phyloP scores from a whole-genome alignment of 768 basidiomycete species.

The Auriscalpium vulgare region DNA sequence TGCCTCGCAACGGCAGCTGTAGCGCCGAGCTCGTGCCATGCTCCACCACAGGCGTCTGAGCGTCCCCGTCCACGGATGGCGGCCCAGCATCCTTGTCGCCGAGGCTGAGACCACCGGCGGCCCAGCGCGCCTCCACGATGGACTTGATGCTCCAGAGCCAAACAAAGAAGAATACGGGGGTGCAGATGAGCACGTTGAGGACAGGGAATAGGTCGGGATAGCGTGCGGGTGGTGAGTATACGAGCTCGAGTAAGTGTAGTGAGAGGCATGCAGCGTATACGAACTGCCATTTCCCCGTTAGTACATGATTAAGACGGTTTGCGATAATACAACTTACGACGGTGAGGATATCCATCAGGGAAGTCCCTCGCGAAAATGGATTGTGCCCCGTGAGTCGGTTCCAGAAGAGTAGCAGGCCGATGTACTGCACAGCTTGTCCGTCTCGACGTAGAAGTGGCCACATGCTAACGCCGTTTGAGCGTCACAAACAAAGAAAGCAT shows the following conservation, averaged over 20 bases:
- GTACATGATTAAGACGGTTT: background rate
- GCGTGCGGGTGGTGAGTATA: slow-evolving; percentile 56
- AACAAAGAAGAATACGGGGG: slow-evolving; percentile 69
- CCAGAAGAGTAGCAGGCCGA: slow-evolving; percentile 65
- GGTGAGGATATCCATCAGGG: slow-evolving; percentile 47
- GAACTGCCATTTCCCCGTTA: slow-evolving; percentile 25
- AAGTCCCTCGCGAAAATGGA: slow-evolving; percentile 43
- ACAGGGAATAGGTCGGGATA: slow-evolving; percentile 85
- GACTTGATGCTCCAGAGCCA: slow-evolving; percentile 90
- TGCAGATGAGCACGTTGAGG: slow-evolving; percentile 75
- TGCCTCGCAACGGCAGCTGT: too few species aligned
- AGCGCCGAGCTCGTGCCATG: too few species aligned
- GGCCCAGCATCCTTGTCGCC: background rate
- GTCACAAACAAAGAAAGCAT: background rate
- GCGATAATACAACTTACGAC: slow-evolving; percentile 30
- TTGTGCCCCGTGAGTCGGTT: slow-evolving; percentile 77
- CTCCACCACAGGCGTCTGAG: too few species aligned
- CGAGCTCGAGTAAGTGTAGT: slow-evolving; percentile 59
- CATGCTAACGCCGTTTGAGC: slow-evolving; percentile 51
- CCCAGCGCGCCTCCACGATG: slow-evolving; percentile 76
- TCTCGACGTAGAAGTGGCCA: slow-evolving; percentile 84
- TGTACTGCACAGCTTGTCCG: slow-evolving; percentile 66
- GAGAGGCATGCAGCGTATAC: slow-evolving; percentile 46
- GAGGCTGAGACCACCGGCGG: slow-evolving; percentile 44
- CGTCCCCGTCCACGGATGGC: too few species aligned